These are phyloP conservation scores for Pelargonium citronellum DNA, from an alignment of 441 rosid species.

Conservation along the genomic window DNA sequence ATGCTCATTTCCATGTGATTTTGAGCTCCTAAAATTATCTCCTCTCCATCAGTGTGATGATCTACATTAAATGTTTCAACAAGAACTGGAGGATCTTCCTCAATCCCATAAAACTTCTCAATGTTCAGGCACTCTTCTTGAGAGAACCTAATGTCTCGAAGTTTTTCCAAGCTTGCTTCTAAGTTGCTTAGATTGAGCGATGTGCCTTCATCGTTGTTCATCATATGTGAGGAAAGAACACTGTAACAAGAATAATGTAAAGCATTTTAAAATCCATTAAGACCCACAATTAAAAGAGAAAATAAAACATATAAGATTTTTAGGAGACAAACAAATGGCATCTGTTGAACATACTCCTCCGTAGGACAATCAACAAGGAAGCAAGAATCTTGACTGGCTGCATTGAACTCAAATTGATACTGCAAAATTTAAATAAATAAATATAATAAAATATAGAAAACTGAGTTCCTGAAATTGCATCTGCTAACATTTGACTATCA, in stretches of 20 bases:
- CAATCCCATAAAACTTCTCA: slow-evolving; percentile 14
- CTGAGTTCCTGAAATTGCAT: slow-evolving; percentile 7
- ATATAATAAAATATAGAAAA: no score
- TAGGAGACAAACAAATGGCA: slow-evolving; percentile 5
- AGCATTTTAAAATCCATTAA: slow-evolving; percentile 6
- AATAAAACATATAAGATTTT: neutral
- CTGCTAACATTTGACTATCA: neutral
- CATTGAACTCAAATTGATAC: slow-evolving; percentile 39
- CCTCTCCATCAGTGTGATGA: slow-evolving; percentile 28
- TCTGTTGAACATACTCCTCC: slow-evolving; percentile 42
- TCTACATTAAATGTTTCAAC: slow-evolving; percentile 18
- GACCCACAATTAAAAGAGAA: slow-evolving; percentile 5
- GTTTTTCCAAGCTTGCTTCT: slow-evolving; percentile 30
- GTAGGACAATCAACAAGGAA: slow-evolving; percentile 24
- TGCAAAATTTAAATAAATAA: slow-evolving; percentile 26
- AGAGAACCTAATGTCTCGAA: slow-evolving; percentile 20
- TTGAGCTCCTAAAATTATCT: slow-evolving; percentile 5
- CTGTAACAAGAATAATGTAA: slow-evolving; percentile 27
- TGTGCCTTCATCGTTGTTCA: slow-evolving; percentile 27
- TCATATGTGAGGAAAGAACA: slow-evolving; percentile 24
- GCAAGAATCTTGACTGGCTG: slow-evolving; percentile 30
- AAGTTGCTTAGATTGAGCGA: slow-evolving; percentile 16
- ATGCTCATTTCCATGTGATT: neutral
- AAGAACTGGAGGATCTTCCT: slow-evolving; percentile 29
- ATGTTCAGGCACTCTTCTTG: slow-evolving; percentile 16